Evolutionary conservation across 257 asterid species (phyloP).

Genomic region (Nicotiana obtusifolia): DNA sequence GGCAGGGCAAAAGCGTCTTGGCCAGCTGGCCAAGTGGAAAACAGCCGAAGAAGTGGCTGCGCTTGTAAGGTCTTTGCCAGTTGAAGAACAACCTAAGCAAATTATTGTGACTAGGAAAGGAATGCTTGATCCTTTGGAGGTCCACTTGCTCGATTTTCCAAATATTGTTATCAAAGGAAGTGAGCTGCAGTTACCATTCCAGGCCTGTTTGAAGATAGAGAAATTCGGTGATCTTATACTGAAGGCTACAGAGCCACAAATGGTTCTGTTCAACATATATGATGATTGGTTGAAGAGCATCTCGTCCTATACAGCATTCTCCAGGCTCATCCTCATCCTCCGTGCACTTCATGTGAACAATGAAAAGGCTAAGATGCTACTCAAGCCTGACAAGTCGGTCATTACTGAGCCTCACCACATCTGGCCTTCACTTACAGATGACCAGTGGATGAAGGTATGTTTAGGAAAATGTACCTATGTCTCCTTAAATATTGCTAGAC

Average conservation of each 20-base stretch:
- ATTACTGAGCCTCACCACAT: constrained; percentile 94
- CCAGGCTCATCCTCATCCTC: constrained; percentile 82
- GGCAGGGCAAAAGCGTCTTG: constrained; percentile 99
- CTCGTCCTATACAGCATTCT: constrained; percentile 96
- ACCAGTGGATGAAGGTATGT: constrained; percentile 95
- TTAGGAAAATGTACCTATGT: not conserved
- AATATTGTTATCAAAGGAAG: constrained; percentile 98
- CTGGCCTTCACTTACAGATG: constrained; percentile 95
- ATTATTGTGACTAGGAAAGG: constrained; percentile 97
- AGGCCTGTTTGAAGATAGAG: constrained; percentile 98
- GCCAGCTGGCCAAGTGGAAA: constrained; percentile 99
- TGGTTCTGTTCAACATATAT: constrained; percentile 95
- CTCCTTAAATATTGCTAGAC: not conserved
- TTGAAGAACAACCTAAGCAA: constrained; percentile 97
- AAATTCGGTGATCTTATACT: constrained; percentile 94
- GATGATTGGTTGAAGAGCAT: constrained; percentile 98
- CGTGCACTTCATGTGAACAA: constrained; percentile 94
- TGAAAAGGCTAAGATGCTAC: constrained; percentile 96
- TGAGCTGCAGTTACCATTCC: constrained; percentile 99
- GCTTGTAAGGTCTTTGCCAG: constrained; percentile 89
- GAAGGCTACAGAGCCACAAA: constrained; percentile 98
- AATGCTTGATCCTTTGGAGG: constrained; percentile 98
- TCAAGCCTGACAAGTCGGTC: constrained; percentile 95
- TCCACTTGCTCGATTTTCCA: constrained; percentile 96
- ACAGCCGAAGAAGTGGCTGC: constrained; percentile 99